Percentiles rank a stretch among this genome's conserved stretches.
Evolutionary conservation across 345 rosid species (phyloP).

Genomic region (Eutrema japonicum): DNA sequence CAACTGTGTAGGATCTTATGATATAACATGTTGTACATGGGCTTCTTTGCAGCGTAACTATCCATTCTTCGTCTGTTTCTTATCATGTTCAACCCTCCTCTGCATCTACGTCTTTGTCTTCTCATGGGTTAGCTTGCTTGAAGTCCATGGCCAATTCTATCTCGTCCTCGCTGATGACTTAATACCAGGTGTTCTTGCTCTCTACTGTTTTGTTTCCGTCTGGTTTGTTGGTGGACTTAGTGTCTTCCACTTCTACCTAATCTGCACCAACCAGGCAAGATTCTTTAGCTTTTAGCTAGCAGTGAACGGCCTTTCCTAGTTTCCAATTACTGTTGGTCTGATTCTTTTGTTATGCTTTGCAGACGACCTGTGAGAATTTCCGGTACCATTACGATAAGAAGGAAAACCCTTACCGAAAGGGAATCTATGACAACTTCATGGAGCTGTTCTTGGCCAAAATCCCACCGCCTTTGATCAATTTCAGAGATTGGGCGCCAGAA

Average conservation of each 20-base stretch:
- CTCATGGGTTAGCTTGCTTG: conserved; percentile 64
- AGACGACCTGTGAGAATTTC: conserved; percentile 83
- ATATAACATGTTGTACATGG: conserved; percentile 4
- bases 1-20: conserved; percentile 9
- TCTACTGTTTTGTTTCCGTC: conserved; percentile 63
- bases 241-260: conserved; percentile 70
- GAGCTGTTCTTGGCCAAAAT: conserved; percentile 58
- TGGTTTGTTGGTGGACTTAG: conserved; percentile 88
- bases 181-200: conserved; percentile 49
- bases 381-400: conserved; percentile 71
- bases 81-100: conserved; percentile 62
- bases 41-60: conserved; percentile 72
- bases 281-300: conserved; percentile 5
- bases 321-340: background rate
- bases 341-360: conserved; percentile 27
- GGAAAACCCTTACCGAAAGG: conserved; percentile 63
- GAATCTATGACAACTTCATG: conserved; percentile 49
- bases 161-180: conserved; percentile 50
- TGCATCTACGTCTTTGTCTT: conserved; percentile 68
- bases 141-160: conserved; percentile 48
- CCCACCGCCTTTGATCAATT: conserved; percentile 58
- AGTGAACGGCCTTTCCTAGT: background rate
- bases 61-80: conserved; percentile 72
- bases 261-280: conserved; percentile 72
- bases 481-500: conserved; percentile 54